Percentiles rank a stretch among this genome's conserved stretches.
Evolutionary conservation across 495 filamentous ascomycete genomes (phyloP).

Genomic region (Darksidea phi): DNA sequence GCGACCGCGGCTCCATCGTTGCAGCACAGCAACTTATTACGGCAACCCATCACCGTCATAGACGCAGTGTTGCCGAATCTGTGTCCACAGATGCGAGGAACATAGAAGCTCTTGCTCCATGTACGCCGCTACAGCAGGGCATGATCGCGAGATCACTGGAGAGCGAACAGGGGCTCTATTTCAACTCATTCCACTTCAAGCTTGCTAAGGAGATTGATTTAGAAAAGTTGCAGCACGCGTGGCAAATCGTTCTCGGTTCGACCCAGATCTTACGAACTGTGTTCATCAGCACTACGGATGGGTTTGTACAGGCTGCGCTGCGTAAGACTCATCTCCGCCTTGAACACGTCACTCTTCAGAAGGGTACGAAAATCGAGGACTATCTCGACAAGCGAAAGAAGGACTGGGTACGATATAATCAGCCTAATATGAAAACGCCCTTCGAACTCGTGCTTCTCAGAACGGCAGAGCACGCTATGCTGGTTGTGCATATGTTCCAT

Average conservation of each 20-base stretch:
- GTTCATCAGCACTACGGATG: conserved; percentile 66
- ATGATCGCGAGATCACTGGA: conserved; percentile 69
- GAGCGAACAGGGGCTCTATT: conserved; percentile 59
- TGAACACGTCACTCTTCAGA: conserved; percentile 40
- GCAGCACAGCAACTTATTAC: conserved; percentile 55
- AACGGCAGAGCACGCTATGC: conserved; percentile 37
- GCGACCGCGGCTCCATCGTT: conserved; percentile 41
- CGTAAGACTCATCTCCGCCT: conserved; percentile 51
- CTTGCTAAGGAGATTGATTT: conserved; percentile 48
- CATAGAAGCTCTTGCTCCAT: conserved; percentile 71
- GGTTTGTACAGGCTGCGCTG: conserved; percentile 67
- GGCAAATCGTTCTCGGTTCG: conserved; percentile 48
- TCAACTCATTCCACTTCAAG: conserved; percentile 64
- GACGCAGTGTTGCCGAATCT: conserved; percentile 47
- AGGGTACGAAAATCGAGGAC: conserved; percentile 39
- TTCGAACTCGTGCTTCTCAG: conserved; percentile 50
- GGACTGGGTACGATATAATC: conserved; percentile 48
- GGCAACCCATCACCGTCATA: conserved; percentile 57
- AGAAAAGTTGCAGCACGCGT: conserved; percentile 50
- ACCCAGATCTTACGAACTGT: conserved; percentile 63
- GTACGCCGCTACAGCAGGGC: conserved; percentile 75
- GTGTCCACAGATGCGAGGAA: conserved; percentile 48
- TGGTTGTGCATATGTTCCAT: conserved; percentile 74
- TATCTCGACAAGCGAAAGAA: conserved; percentile 37
- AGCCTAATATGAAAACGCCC: conserved; percentile 37